A percentile compares a stretch with the other conserved stretches of the same genome.
These are phyloP conservation scores for Kwoniella shivajii DNA, from an alignment of 1,284 basidiomycete species.

Conservation along the genomic window DNA sequence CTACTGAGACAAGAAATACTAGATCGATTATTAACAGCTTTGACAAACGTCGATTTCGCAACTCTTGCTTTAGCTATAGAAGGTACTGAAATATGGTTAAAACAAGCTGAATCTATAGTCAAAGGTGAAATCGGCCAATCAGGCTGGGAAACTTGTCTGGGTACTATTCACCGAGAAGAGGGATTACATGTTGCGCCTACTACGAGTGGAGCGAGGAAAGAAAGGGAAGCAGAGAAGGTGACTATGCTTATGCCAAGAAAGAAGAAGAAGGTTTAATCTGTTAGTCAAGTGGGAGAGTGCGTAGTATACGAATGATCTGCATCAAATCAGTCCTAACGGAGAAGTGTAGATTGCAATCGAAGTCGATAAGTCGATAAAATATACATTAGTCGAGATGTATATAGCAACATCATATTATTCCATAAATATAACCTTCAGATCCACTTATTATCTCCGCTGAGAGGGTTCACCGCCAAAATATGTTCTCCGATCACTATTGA, in stretches of 20 bases:
- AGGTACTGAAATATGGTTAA: constrained; percentile 70
- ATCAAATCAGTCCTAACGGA: too few species aligned
- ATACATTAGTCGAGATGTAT: too few species aligned
- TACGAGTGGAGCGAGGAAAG: constrained; percentile 29
- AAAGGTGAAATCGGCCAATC: constrained; percentile 41
- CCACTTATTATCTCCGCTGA: too few species aligned
- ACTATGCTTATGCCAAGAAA: constrained; percentile 54
- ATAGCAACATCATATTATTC: too few species aligned
- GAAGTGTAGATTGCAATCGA: too few species aligned
- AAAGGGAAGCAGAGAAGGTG: constrained; percentile 38
- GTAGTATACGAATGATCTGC: too few species aligned
- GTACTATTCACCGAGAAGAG: constrained; percentile 24
- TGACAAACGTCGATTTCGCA: constrained; percentile 78
- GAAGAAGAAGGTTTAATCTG: constrained; percentile 37
- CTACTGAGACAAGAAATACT: constrained; percentile 66
- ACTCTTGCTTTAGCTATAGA: constrained; percentile 64
- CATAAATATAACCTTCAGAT: too few species aligned
- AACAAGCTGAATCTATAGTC: constrained; percentile 57
- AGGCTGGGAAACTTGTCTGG: constrained; percentile 29
- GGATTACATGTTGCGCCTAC: not conserved
- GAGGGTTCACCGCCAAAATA: too few species aligned
- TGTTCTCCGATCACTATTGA: not conserved
- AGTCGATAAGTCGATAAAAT: too few species aligned
- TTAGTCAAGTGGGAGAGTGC: too few species aligned
- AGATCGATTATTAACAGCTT: constrained; percentile 66